A percentile compares a stretch with the other conserved stretches of the same genome.
phyloP scores from a whole-genome alignment of 164 flowering plant species.

The Pachysandra terminalis region DNA sequence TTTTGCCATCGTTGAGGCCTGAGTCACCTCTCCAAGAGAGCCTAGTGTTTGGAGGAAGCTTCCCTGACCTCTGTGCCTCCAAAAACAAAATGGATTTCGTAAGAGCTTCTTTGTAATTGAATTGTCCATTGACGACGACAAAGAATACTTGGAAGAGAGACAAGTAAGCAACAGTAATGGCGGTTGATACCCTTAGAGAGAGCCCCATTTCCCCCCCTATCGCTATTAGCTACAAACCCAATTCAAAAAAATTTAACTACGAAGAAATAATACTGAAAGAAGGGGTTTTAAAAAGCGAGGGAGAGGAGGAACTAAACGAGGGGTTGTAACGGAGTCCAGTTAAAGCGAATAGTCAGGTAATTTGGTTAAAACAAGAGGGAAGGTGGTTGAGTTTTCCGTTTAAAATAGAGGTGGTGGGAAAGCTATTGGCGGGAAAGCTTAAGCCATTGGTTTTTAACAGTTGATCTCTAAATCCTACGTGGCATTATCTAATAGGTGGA shows the following conservation, averaged over 20 bases:
- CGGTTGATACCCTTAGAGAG: conserved; percentile 8
- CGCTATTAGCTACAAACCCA: not conserved
- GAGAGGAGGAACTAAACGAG: not conserved
- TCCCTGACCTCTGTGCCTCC: conserved; percentile 91
- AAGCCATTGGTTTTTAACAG: not conserved
- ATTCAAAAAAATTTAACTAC: no score
- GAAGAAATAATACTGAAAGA: no score
- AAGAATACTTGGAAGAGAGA: conserved; percentile 23
- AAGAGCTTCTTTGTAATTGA: conserved; percentile 75
- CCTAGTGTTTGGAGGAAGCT: conserved; percentile 56
- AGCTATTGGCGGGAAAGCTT: not conserved
- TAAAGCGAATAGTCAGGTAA: not conserved
- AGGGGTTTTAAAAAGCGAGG: no score
- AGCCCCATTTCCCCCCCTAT: conserved; percentile 22
- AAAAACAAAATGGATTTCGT: conserved; percentile 72
- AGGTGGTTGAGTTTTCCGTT: not conserved
- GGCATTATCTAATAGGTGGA: not conserved
- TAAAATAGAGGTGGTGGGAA: not conserved
- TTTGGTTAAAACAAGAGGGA: not conserved
- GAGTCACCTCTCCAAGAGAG: conserved; percentile 79
- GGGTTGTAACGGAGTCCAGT: not conserved
- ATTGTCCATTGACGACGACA: conserved; percentile 27
- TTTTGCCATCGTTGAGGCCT: conserved; percentile 70
- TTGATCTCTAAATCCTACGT: not conserved
- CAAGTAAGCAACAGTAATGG: conserved; percentile 31